Base-by-base conservation (phyloP, 495 filamentous ascomycete genomes). In the Podospora pseudoanserina region DNA sequence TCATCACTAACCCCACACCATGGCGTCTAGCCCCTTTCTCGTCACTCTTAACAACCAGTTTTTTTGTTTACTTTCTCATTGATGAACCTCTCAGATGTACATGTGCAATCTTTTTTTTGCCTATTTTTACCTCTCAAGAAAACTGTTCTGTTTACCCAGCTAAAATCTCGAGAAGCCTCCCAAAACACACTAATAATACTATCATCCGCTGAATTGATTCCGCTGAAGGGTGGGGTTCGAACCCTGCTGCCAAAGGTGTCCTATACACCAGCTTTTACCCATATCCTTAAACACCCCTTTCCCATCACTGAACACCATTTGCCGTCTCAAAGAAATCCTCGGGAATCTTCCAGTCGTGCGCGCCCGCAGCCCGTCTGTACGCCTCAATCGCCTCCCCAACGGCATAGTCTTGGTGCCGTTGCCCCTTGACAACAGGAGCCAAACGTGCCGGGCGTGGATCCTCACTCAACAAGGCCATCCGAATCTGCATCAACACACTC, bases 401-500 rank as follows among this genome's bases (percentile, higher is more conserved):
- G 0, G 79, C 74, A 76, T 97, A 97, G 62, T 92, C 86, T 0
- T 44, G 62, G 7, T 32, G 30, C 30, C 4, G 4, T 32, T 9
- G 57, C 56, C 9, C 13, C 18, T 2, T 23, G 1, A 56, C 44
- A 28, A 20, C 34, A 57, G n/a, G 59, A 11, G n/a, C 32, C 19
- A 97, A 76, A 18, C 92, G 84, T 28, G 91, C 94, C 0, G 93
- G 92, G n/a, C 77, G 78, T 0, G 91, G 90, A 0, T 94, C 90
- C 3, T 80, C 76, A 56, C 76, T 86, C 30, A 81, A 86, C n/a
- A 97, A 84, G 2, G 92, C 92, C 77, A 97, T 76, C 15, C 91
- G 86, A 53, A 97, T 88, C 79, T 97, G 93, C 64, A 96, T 75
- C 9, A 97, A 78, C 4, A 97, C 88, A 62, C 84, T 89, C 79